A percentile compares a stretch with the other conserved stretches of the same genome.
These are phyloP conservation scores for Aspergillus aculeatinus DNA, from an alignment of 2,329 filamentous ascomycete species.

Conservation along the genomic window DNA sequence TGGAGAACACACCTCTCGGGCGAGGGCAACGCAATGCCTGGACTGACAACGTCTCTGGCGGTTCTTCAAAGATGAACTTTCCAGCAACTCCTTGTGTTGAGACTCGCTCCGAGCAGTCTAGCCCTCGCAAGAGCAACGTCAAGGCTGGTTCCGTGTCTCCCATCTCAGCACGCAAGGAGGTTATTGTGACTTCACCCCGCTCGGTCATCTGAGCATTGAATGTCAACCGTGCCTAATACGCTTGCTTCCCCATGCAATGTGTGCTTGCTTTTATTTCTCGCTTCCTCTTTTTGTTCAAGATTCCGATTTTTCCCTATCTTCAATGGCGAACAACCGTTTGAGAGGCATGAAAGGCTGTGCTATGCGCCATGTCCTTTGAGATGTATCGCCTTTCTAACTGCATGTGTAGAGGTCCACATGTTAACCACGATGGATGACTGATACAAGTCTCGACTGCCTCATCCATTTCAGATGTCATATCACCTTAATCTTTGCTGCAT, in stretches of 20 bases:
- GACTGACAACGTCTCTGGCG: slow-evolving; percentile 34
- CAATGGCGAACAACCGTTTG: neutral
- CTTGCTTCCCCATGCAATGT: neutral
- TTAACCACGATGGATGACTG: neutral
- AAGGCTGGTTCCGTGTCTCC: slow-evolving; percentile 40
- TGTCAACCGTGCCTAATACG: neutral
- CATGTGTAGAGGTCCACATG: neutral
- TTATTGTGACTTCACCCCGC: slow-evolving; percentile 36
- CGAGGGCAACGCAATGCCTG: slow-evolving; percentile 33
- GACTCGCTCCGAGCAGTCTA: slow-evolving; percentile 38
- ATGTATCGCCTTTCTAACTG: neutral
- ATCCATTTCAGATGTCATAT: slow-evolving; percentile 5
- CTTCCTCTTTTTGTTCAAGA: neutral
- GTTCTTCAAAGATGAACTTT: slow-evolving; percentile 38
- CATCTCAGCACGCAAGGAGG: slow-evolving; percentile 40
- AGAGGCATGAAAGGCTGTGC: neutral
- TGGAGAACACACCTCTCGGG: slow-evolving; percentile 41
- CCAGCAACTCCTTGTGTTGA: slow-evolving; percentile 31
- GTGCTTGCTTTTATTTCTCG: neutral
- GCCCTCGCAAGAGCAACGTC: slow-evolving; percentile 42
- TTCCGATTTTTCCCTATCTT: neutral
- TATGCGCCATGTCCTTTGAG: neutral
- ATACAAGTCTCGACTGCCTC: neutral
- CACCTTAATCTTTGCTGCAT: slow-evolving; percentile 10
- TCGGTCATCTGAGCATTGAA: slow-evolving; percentile 28